Percentiles rank a stretch among this genome's conserved stretches.
These are phyloP conservation scores for Ophiostoma angusticollis DNA, from an alignment of 2,329 filamentous ascomycete species.

Conservation along the genomic window DNA sequence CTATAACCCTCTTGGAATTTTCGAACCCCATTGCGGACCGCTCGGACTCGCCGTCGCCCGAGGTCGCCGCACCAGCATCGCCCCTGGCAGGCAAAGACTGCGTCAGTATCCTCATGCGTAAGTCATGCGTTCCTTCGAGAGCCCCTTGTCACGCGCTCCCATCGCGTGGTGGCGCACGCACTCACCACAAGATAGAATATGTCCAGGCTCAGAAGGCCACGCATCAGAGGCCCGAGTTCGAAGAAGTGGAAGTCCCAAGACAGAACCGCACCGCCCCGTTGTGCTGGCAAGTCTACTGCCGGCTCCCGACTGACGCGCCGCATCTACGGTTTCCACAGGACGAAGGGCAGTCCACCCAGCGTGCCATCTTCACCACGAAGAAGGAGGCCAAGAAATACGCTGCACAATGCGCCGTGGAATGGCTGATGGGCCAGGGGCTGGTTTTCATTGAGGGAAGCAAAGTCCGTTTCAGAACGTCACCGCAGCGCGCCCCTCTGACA, in stretches of 20 bases:
- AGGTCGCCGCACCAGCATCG: not conserved
- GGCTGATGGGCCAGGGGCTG: slow-evolving; percentile 21
- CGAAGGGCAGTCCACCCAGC: slow-evolving; percentile 18
- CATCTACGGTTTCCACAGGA: slow-evolving; percentile 16
- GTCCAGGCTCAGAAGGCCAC: slow-evolving; percentile 14
- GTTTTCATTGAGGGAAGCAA: slow-evolving; percentile 4
- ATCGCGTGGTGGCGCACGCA: too few relatives aligned
- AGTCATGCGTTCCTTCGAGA: slow-evolving; percentile 15
- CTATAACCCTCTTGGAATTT: slow-evolving; percentile 30
- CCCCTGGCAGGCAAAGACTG: slow-evolving; percentile 21
- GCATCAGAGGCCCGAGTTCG: slow-evolving; percentile 13
- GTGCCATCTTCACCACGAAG: slow-evolving; percentile 28
- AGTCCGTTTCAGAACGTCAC: not conserved
- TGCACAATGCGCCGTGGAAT: slow-evolving; percentile 33
- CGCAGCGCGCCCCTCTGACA: not conserved
- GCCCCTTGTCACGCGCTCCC: not conserved
- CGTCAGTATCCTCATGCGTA: slow-evolving; percentile 26
- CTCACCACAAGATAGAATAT: slow-evolving; percentile 19
- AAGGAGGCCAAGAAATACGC: slow-evolving; percentile 43
- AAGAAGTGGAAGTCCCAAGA: slow-evolving; percentile 10
- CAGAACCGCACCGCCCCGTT: slow-evolving; percentile 3
- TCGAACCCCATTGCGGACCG: too few relatives aligned
- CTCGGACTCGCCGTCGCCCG: not conserved
- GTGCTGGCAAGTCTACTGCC: slow-evolving; percentile 19
- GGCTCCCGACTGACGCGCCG: slow-evolving; percentile 15